phyloP scores from a whole-genome alignment of 495 filamentous ascomycete species.

The Penicillium turbatum region DNA sequence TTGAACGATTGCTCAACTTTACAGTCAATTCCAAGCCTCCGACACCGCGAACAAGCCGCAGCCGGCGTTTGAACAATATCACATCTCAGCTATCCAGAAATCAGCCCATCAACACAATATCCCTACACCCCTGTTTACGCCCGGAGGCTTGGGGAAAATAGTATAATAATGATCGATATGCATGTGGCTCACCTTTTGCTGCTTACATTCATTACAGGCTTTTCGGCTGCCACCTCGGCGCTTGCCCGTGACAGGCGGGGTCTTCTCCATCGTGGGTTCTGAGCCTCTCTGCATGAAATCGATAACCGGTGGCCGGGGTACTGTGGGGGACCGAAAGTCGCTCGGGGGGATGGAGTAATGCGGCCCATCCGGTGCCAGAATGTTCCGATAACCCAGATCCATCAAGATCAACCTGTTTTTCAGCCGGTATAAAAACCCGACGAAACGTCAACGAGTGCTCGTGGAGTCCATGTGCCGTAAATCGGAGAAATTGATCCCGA shows the following conservation, averaged over 20 bases:
- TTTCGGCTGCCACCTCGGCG: slow-evolving; percentile 46
- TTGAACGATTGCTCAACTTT: slow-evolving; percentile 48
- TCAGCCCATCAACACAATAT: slow-evolving; percentile 5
- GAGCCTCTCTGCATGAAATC: slow-evolving; percentile 34
- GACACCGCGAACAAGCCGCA: slow-evolving; percentile 46
- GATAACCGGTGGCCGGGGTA: slow-evolving; percentile 35
- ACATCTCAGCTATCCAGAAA: slow-evolving; percentile 37
- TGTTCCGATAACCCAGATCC: slow-evolving; percentile 41
- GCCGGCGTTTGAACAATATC: slow-evolving; percentile 46
- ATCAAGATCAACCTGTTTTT: slow-evolving; percentile 35
- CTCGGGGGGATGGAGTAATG: slow-evolving; percentile 31
- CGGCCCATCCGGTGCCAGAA: slow-evolving; percentile 39
- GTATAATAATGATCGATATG: slow-evolving; percentile 4
- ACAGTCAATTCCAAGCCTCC: slow-evolving; percentile 44
- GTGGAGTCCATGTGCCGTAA: slow-evolving; percentile 38
- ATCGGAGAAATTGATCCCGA: slow-evolving; percentile 38
- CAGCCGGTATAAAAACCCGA: slow-evolving; percentile 35
- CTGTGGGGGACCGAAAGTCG: slow-evolving; percentile 43
- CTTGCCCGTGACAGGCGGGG: slow-evolving; percentile 43
- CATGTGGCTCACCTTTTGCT: slow-evolving; percentile 43
- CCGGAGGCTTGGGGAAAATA: not conserved
- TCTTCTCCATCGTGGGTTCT: slow-evolving; percentile 41
- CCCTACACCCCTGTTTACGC: not conserved
- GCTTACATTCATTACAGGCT: slow-evolving; percentile 49
- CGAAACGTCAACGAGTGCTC: slow-evolving; percentile 22